Base-by-base conservation (phyloP, 2,329 filamentous ascomycete species). In the Pseudocercospora pini-densiflorae region DNA sequence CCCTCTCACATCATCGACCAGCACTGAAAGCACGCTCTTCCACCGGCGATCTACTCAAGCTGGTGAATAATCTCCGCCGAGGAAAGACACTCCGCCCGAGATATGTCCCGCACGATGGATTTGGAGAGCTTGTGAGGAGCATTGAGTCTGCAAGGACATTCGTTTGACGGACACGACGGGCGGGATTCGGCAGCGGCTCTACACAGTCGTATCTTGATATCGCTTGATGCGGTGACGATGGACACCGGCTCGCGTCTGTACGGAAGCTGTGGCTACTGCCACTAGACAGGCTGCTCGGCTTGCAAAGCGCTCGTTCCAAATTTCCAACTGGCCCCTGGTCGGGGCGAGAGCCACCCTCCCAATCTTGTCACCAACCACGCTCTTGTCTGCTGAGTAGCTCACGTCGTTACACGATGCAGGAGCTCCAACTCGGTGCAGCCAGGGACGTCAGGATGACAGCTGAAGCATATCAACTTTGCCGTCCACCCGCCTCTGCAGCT, bases 151-250 rank as follows among this genome's bases (percentile, higher is more conserved):
- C 33, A 49, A n/a, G 43, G 45, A 65, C 31, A 33, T 31, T 33
- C 49, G 49, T 45, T 45, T 59, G 58, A 54, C 49, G 36, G 49
- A 5, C 43, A 9, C 16, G 21, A 61, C 58, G 63, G 58, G 36
- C 58, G 63, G 63, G 33, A 10, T 40, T 40, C 60, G 60, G 49
- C 43, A 53, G 47, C 49, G 60, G 60, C 60, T 55, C 8, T 24
- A 24, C 24, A 53, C 49, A 53, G 10, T 19, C 43, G n/a, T 19
- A 8, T 12, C 7, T 53, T 19, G 21, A 53, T 53, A 53, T 12
- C 49, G 24, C 49, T 53, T 53, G 23, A 53, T 19, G 23, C 49
- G 21, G 49, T 23, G n/a, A 24, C 49, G 49, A 29, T 27, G 49
- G 49, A 14, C 14, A 53, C 49, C 12, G 49, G 49, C 24, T 29